These are phyloP conservation scores for Arctium minus DNA, from an alignment of 129 eudicot genomes.

Conservation along the genomic window DNA sequence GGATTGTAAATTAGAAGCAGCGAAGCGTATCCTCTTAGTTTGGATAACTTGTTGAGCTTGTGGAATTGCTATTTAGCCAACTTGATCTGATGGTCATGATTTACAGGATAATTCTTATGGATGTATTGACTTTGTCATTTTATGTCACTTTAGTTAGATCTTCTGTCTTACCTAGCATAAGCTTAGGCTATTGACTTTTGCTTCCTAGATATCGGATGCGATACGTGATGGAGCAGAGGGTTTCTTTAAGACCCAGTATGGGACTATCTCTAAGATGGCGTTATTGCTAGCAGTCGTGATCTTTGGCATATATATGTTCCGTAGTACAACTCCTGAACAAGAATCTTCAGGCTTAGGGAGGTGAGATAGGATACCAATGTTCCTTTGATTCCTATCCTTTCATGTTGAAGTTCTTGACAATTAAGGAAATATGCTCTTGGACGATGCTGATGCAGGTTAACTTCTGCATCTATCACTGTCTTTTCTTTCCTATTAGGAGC, in stretches of 20 bases:
- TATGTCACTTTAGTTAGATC: background rate
- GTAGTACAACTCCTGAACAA: conserved; percentile 81
- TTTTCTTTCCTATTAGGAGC: conserved; percentile 91
- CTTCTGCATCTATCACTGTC: conserved; percentile 84
- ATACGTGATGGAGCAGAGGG: conserved; percentile 99
- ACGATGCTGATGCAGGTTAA: conserved; percentile 55
- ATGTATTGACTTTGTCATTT: background rate
- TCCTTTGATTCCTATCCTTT: background rate
- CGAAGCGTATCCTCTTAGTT: background rate
- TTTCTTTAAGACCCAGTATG: conserved; percentile 91
- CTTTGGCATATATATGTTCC: conserved; percentile 77
- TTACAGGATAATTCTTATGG: background rate
- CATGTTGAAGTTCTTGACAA: background rate
- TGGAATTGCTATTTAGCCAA: background rate
- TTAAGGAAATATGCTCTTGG: background rate
- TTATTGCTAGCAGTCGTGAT: conserved; percentile 74
- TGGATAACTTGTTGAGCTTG: background rate
- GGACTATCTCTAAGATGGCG: conserved; percentile 95
- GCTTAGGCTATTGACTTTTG: conserved; percentile 21
- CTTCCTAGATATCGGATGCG: conserved; percentile 86
- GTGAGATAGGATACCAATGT: conserved; percentile 32
- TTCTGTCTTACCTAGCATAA: conserved; percentile 3
- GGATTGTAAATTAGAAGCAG: background rate
- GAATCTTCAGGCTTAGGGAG: conserved; percentile 87
- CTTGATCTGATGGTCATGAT: background rate